Evolutionary conservation across 176 grass and related monocot genomes (phyloP).

Genomic region (Guadua angustifolia): DNA sequence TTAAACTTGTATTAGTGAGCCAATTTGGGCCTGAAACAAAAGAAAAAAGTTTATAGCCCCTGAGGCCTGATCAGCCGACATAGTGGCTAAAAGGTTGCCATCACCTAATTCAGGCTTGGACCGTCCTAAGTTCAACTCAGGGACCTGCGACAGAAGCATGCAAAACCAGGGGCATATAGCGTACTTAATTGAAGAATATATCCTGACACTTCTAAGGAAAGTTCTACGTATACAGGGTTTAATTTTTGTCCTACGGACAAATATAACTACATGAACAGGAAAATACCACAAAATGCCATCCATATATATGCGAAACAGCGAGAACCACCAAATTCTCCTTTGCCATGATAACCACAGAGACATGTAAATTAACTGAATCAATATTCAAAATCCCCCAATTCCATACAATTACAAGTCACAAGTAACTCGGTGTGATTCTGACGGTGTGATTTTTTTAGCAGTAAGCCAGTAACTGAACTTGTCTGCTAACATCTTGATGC

Average conservation of each 20-base stretch:
- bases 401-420: not conserved
- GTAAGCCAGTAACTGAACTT: conserved; percentile 28
- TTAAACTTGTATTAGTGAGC: no score
- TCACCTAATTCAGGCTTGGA: not conserved
- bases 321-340: not conserved
- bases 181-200: not conserved
- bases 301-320: not conserved
- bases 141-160: not conserved
- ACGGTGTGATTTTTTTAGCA: not conserved
- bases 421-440: not conserved
- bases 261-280: not conserved
- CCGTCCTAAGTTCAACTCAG: not conserved
- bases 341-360: not conserved
- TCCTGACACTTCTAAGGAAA: not conserved
- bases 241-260: not conserved
- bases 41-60: no score
- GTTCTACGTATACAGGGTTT: not conserved
- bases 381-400: conserved; percentile 18
- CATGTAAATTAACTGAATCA: not conserved
- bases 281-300: not conserved
- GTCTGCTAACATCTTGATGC: not conserved
- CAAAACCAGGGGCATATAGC: not conserved
- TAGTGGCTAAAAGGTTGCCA: not conserved
- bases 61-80: not conserved
- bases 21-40: no score